These are phyloP conservation scores for Yamadazyma sp. DNA, from an alignment of 1,139 yeast species.

Conservation along the genomic window DNA sequence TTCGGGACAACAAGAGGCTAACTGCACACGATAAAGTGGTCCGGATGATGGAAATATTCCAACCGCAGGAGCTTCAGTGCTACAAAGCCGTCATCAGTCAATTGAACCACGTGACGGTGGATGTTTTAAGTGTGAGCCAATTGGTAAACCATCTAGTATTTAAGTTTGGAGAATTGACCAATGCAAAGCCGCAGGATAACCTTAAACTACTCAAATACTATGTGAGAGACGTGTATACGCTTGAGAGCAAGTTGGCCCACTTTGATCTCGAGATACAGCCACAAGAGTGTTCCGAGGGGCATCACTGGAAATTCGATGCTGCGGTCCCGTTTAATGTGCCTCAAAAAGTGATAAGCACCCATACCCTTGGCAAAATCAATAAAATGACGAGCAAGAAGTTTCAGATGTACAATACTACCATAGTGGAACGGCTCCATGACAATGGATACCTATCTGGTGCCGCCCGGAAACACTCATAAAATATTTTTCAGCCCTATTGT, in stretches of 20 bases:
- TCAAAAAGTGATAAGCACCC: background rate
- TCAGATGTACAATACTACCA: constrained; percentile 5
- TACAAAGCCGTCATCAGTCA: constrained; percentile 6
- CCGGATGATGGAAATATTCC: constrained; percentile 1
- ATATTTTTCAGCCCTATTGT: too few relatives aligned
- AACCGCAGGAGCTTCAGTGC: constrained; percentile 2
- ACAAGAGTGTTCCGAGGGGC: background rate
- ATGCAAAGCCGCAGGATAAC: constrained; percentile 2
- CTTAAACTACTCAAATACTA: constrained; percentile 8
- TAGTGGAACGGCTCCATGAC: constrained; percentile 5
- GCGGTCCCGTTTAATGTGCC: constrained; percentile 7
- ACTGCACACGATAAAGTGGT: background rate
- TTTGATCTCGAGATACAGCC: constrained; percentile 3
- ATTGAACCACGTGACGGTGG: constrained; percentile 5
- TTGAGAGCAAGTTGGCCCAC: constrained; percentile 9
- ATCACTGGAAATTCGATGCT: constrained; percentile 3
- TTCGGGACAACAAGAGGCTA: constrained; percentile 5
- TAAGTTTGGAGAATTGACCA: background rate
- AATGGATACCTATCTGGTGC: background rate
- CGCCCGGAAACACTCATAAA: background rate
- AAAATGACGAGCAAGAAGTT: constrained; percentile 2
- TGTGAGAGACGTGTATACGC: constrained; percentile 5
- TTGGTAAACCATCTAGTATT: constrained; percentile 7
- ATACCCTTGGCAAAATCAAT: constrained; percentile 6
- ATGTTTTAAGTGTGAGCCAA: constrained; percentile 6